Conservation (phyloP, 2,329 filamentous ascomycete genomes). For the Eutypa lata region DNA sequence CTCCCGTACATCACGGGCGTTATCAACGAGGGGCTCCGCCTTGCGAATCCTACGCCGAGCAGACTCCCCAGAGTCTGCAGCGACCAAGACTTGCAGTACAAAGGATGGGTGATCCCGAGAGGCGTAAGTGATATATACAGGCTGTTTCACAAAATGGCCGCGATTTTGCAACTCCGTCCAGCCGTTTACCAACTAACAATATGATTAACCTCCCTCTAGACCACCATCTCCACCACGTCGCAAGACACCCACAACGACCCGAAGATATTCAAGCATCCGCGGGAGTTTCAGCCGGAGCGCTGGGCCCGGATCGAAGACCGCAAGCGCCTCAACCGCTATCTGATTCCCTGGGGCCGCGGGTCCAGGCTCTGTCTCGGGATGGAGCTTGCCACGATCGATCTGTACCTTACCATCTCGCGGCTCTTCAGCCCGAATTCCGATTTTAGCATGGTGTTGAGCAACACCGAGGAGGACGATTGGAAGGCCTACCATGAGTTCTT, state of each 20-base stretch:
- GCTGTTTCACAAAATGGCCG: neutral
- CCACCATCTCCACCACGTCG: slow-evolving; percentile 18
- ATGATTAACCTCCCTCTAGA: no score
- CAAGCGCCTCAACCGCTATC: slow-evolving; percentile 12
- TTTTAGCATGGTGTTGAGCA: slow-evolving; percentile 12
- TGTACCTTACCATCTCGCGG: slow-evolving; percentile 18
- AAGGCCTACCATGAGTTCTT: slow-evolving; percentile 20
- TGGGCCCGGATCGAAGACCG: slow-evolving; percentile 15
- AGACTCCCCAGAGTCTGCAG: slow-evolving; percentile 18
- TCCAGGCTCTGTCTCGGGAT: slow-evolving; percentile 17
- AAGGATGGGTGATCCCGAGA: slow-evolving; percentile 11
- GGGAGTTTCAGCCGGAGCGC: slow-evolving; percentile 16
- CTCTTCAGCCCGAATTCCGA: slow-evolving; percentile 16
- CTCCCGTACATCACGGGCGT: slow-evolving; percentile 21
- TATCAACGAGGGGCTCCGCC: slow-evolving; percentile 19
- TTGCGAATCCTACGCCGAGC: slow-evolving; percentile 21
- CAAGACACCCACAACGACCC: slow-evolving; percentile 19
- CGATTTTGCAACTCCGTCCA: neutral
- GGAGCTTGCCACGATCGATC: slow-evolving; percentile 21
- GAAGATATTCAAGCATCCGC: slow-evolving; percentile 11
- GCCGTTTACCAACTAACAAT: no score
- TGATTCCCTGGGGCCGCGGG: slow-evolving; percentile 20
- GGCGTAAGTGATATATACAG: slow-evolving; percentile 13
- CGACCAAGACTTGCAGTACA: slow-evolving; percentile 18
- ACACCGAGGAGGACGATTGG: slow-evolving; percentile 19